Evolutionary conservation across 176 grass and related monocot species (phyloP), one percentile per base, ranked within the genome.

Genomic region (Cymbopogon citratus): DNA sequence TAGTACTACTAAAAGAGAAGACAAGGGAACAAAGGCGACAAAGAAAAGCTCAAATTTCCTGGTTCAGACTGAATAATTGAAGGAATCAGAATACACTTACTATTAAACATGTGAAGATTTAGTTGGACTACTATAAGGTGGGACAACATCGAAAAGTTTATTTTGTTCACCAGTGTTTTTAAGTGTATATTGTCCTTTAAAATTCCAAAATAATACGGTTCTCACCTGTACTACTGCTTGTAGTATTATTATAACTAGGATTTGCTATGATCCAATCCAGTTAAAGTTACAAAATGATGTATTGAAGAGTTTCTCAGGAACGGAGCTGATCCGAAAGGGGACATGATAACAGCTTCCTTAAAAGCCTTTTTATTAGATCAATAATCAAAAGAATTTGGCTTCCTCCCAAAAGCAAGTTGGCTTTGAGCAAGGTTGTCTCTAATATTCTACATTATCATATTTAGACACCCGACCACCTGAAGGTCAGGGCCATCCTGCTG

Each of bases 311-410:
- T 35, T 46, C n/a, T n/a, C n/a, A n/a, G n/a, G n/a, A n/a, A 45
- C 70, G 8, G 70, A 46, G 74, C 57, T 15, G 44, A 28, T 51
- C 86, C 23, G 21, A 66, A 90, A 81, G 79, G 67, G 60, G 75
- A 85, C 72, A 61, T 67, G 29, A 39, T 39, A 44, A 49, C 36
- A 39, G 74, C 78, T 51, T 80, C 12, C 45, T 69, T 38, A 19
- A 66, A 80, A 80, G 12, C 4, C 14, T 18, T 24, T 11, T 66
- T 61, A 61, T 61, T 54, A 11, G 26, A 51, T 46, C 6, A n/a
- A 19, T 66, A n/a, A 19, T 66, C 18, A 3, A 24, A 52, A 67
- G 3, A 35, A 66, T 48, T 25, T 51, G 6, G 46, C 12, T 68
- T 78, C 33, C 45, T 78, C 33, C 45, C 73, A 62, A 45, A 67